phyloP scores from a whole-genome alignment of 2,329 filamentous ascomycete species.

The Aspergillus quadrilineatus region DNA sequence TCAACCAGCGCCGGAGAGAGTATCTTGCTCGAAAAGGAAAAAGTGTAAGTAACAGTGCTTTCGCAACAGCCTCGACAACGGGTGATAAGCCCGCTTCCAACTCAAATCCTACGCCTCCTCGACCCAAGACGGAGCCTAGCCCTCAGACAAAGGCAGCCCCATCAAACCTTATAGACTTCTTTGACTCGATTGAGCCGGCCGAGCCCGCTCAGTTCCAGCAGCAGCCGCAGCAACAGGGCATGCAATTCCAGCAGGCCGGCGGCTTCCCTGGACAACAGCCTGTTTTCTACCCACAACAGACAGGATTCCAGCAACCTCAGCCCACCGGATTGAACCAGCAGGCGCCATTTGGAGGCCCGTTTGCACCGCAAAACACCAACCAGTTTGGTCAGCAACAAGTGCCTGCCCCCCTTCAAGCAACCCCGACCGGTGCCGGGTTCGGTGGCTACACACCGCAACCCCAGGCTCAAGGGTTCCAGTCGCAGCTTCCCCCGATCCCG shows the following conservation, averaged over 20 bases:
- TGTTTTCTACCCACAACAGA: slow-evolving; percentile 27
- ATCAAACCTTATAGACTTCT: slow-evolving; percentile 88
- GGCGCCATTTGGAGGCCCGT: slow-evolving; percentile 25
- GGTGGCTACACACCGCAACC: slow-evolving; percentile 75
- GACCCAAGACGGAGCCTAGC: slow-evolving; percentile 31
- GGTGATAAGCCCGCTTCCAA: slow-evolving; percentile 29
- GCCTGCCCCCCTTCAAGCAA: slow-evolving; percentile 56
- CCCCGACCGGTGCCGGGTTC: slow-evolving; percentile 75
- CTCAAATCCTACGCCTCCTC: slow-evolving; percentile 22
- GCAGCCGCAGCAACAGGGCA: slow-evolving; percentile 29
- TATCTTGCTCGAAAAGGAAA: slow-evolving; percentile 85
- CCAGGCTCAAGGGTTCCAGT: slow-evolving; percentile 54
- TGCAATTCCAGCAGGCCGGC: slow-evolving; percentile 42
- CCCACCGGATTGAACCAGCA: slow-evolving; percentile 17
- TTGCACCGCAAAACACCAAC: slow-evolving; percentile 33
- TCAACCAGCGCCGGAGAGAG: slow-evolving; percentile 87
- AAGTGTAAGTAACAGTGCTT: slow-evolving; percentile 44
- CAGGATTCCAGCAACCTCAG: slow-evolving; percentile 39
- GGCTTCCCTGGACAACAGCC: slow-evolving; percentile 28
- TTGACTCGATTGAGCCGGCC: slow-evolving; percentile 87
- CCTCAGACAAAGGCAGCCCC: slow-evolving; percentile 39
- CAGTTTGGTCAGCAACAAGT: slow-evolving; percentile 37
- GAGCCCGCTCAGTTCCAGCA: slow-evolving; percentile 66
- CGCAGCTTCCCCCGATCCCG: slow-evolving; percentile 46
- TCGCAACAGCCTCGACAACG: slow-evolving; percentile 16